phyloP scores from a whole-genome alignment of 306 rosid species.

The Senna siamea region DNA sequence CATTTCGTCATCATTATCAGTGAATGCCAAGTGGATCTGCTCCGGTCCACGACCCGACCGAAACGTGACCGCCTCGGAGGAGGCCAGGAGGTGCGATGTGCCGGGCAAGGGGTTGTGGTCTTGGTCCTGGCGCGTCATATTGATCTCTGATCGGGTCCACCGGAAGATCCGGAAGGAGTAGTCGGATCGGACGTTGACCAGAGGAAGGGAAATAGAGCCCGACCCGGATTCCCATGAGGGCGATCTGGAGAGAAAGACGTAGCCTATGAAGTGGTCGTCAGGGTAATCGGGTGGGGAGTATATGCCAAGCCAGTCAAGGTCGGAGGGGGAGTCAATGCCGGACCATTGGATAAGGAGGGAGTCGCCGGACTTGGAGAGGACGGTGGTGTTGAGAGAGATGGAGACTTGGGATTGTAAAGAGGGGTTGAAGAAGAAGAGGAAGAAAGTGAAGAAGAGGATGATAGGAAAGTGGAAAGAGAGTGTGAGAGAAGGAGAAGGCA shows the following conservation, averaged over 20 bases:
- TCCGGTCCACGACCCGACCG: conserved; percentile 57
- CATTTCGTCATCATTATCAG: conserved; percentile 65
- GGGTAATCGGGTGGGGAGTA: conserved; percentile 77
- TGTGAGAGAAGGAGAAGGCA: no score
- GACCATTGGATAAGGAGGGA: conserved; percentile 65
- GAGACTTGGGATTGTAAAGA: conserved; percentile 49
- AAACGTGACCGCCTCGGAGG: conserved; percentile 54
- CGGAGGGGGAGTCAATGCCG: conserved; percentile 66
- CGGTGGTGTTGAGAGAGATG: conserved; percentile 49
- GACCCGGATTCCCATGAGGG: conserved; percentile 74
- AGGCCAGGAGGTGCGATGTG: conserved; percentile 56
- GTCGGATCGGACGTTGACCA: conserved; percentile 74
- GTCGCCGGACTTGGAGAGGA: conserved; percentile 65
- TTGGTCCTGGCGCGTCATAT: conserved; percentile 57
- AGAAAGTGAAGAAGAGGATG: background rate
- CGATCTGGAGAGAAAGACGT: conserved; percentile 68
- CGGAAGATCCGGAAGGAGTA: conserved; percentile 83
- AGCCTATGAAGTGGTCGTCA: conserved; percentile 74
- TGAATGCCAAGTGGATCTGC: conserved; percentile 79
- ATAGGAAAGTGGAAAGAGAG: no score
- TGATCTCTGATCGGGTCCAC: conserved; percentile 70
- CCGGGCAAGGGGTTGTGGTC: conserved; percentile 79
- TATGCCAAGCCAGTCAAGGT: conserved; percentile 79
- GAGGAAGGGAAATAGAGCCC: conserved; percentile 65
- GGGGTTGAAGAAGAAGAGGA: conserved; percentile 15